phyloP scores from a whole-genome alignment of 2,329 filamentous ascomycete genomes.

The Didymella pomorum region DNA sequence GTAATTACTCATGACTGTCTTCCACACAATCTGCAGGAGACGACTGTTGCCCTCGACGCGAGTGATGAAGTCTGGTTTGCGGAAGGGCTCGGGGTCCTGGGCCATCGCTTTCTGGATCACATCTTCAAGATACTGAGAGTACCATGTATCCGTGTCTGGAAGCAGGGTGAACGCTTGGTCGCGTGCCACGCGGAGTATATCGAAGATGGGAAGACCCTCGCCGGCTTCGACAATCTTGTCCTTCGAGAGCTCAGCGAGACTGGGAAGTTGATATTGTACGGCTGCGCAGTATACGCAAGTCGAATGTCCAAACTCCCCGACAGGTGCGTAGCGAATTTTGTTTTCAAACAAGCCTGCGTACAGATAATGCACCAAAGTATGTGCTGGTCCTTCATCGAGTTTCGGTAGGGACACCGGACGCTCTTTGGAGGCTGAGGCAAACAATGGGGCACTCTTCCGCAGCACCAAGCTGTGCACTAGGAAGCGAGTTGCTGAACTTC shows the following conservation, averaged over 20 bases:
- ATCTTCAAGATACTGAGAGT: constrained; percentile 33
- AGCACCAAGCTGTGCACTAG: constrained; percentile 37
- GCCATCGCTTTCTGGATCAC: constrained; percentile 30
- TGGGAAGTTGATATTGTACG: constrained; percentile 34
- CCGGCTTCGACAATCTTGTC: constrained; percentile 22
- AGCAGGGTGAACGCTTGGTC: neutral
- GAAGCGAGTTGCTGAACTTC: constrained; percentile 30
- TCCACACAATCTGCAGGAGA: constrained; percentile 41
- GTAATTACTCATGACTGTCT: constrained; percentile 37
- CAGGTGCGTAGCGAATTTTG: neutral
- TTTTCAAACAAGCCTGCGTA: constrained; percentile 4
- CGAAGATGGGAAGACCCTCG: neutral
- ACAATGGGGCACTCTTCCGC: constrained; percentile 26
- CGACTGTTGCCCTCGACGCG: constrained; percentile 37
- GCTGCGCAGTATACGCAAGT: constrained; percentile 41
- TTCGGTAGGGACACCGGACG: constrained; percentile 5
- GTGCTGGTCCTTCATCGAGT: constrained; percentile 1
- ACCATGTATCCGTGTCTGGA: constrained; percentile 33
- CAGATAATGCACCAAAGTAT: constrained; percentile 10
- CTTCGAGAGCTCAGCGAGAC: constrained; percentile 37
- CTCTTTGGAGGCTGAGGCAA: neutral
- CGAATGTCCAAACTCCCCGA: constrained; percentile 22
- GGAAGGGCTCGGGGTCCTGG: constrained; percentile 35
- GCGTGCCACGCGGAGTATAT: constrained; percentile 1
- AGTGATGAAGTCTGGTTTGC: constrained; percentile 34